Base-by-base conservation (phyloP, 108 stramenopile genomes). In the Heterococcus sp. region DNA sequence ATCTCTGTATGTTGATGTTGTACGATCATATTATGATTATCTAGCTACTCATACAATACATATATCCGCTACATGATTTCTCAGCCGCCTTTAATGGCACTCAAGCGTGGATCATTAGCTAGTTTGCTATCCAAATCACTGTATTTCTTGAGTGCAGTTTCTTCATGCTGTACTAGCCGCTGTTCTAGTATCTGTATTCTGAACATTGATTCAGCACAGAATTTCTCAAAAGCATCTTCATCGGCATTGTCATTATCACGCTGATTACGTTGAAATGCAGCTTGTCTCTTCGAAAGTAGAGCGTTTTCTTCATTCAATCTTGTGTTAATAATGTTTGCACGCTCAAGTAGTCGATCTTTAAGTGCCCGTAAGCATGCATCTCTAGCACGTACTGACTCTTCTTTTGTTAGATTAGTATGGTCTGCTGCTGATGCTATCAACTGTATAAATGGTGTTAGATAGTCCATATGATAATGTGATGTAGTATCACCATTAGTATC, bases 401-500 rank as follows among this genome's bases (percentile, higher is more conserved):
- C 88, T 35, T 66, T 39, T 66, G 90, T 66, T 1, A 91, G n/a
- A 0, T 34, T 30, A 29, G 38, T 36, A 27, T 40, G 35, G 73
- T 90, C 88, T 2, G 46, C 32, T 4, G 89, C 77, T 64, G 86
- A 70, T 73, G 71, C 68, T 26, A 93, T 71, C n/a, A n/a, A n/a
- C n/a, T n/a, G n/a, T n/a, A n/a, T n/a, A 88, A 90, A 93, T 0
- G 92, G 92, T 32, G 91, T 82, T 26, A 93, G 86, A 75, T 92
- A 93, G 68, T 93, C 92, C 38, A 89, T 81, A 64, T 86, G 75
- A 1, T 11, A 21, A 21, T 58, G 46, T 14, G 46, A 58, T 8
- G 46, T 58, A 58, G 46, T 8, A 21, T 14, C 46, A 8, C 46
- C 46, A 8, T 58, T 58, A 14, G 46, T 21, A 8, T 58, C 46